Percentiles rank a stretch among this genome's conserved stretches.
phyloP scores from a whole-genome alignment of 2,329 filamentous ascomycete genomes.

The Monilinia vaccinii-corymbosi region DNA sequence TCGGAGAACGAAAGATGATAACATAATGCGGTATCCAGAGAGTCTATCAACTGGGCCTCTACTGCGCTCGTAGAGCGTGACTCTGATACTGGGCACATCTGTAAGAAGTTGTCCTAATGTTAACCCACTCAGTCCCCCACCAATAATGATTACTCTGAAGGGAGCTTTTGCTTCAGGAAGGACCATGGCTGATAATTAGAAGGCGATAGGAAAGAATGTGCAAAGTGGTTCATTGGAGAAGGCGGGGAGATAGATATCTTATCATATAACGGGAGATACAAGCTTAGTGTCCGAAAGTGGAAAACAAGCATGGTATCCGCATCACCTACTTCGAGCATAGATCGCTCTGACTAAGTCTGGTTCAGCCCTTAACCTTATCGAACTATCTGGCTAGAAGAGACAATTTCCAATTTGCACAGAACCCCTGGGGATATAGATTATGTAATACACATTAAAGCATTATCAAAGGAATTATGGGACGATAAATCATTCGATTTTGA shows the following conservation, averaged over 20 bases:
- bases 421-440: background rate
- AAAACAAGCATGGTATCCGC: background rate
- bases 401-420: background rate
- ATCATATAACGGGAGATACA: background rate
- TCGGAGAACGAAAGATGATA: constrained; percentile 21
- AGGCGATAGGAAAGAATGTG: background rate
- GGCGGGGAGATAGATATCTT: background rate
- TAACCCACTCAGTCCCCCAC: constrained; percentile 23
- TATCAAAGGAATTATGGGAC: background rate
- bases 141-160: constrained; percentile 22
- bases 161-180: background rate
- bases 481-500: constrained; percentile 10
- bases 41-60: constrained; percentile 16
- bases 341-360: background rate
- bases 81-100: constrained; percentile 16
- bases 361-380: background rate
- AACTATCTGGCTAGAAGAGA: background rate
- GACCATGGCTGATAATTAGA: background rate
- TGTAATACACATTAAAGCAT: too few relatives aligned
- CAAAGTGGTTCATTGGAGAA: background rate
- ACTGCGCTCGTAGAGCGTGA: constrained; percentile 22
- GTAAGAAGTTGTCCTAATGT: constrained; percentile 23
- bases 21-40: constrained; percentile 23
- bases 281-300: too few relatives aligned
- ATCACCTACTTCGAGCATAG: background rate